Percentiles rank a stretch among this genome's conserved stretches.
These are phyloP conservation scores for Bertia moriformis DNA, from an alignment of 2,329 filamentous ascomycete genomes.

Conservation along the genomic window DNA sequence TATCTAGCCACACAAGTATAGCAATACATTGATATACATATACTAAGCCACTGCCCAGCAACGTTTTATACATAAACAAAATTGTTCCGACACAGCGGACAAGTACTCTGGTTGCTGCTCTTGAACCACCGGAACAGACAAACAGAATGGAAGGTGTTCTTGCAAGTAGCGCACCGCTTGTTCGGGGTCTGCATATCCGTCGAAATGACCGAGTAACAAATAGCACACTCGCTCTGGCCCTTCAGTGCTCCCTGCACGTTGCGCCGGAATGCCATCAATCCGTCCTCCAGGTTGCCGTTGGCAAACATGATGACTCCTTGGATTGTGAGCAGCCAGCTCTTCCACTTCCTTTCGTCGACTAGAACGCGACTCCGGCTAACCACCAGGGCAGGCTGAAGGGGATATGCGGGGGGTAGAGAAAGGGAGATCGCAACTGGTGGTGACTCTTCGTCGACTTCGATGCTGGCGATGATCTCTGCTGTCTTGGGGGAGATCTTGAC, in stretches of 20 bases:
- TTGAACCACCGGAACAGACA: constrained; percentile 97
- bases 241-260: constrained; percentile 82
- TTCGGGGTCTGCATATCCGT: constrained; percentile 79
- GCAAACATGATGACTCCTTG: constrained; percentile 89
- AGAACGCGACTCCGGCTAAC: constrained; percentile 69
- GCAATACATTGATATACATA: background rate
- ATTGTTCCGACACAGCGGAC: constrained; percentile 80
- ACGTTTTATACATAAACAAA: constrained; percentile 42
- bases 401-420: constrained; percentile 66
- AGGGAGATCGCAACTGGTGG: constrained; percentile 60
- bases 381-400: constrained; percentile 65
- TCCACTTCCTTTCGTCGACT: constrained; percentile 83
- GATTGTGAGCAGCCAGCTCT: constrained; percentile 73
- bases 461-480: constrained; percentile 68
- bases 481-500: constrained; percentile 59
- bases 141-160: constrained; percentile 77
- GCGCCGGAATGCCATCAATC: constrained; percentile 67
- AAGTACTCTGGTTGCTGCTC: constrained; percentile 79
- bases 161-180: constrained; percentile 82
- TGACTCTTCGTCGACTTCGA: constrained; percentile 74
- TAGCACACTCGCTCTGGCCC: constrained; percentile 87
- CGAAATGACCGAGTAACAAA: constrained; percentile 90
- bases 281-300: constrained; percentile 77
- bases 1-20: too few species aligned
- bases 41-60: too few species aligned